Evolutionary conservation across 306 rosid species (phyloP), one percentile per base, ranked within the genome.

Genomic region (Dryas alaskensis): DNA sequence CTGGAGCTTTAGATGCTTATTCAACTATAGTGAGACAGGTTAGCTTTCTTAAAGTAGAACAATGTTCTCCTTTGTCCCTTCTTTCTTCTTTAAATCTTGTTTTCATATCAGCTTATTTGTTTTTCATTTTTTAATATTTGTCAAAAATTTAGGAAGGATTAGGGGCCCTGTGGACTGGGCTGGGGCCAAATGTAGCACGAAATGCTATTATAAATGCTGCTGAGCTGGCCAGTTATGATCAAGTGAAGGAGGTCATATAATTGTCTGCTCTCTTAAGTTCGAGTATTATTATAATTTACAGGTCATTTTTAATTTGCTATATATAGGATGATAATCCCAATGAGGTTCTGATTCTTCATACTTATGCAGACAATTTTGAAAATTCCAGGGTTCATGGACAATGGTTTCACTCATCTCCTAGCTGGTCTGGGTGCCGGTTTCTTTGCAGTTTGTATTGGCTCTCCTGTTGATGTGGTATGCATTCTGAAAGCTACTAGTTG

Each of bases 361-460:
- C 96, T 87, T 83, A 88, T 92, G 99, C 99, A 95, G 99, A 95
- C 82, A 50, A 84, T 95, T 95, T 92, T 95, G 87, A 88, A 84
- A 88, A 92, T 95, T 95, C 99, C 98, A 87, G 99, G 99, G 86
- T 92, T 92, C 89, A 84, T 81, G 55, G 99, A 95, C 87, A 86
- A 83, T 84, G 76, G 79, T 78, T 84, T 89, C 78, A 86, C 99
- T 87, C 99, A 95, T 72, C 86, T 95, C 71, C 88, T 95, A 37
- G 99, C 99, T 78, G 96, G 99, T 86, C 80, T 88, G 86, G 98
- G 93, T 76, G 97, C 99, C 10, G 99, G 99, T 76, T 86, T 95
- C 64, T 92, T 95, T 81, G 99, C 99, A 19, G 96, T 92, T 73
- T 90, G 86, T 73, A 79, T 95, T 69, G 99, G 99, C 78, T 95